phyloP scores from a whole-genome alignment of 2,329 filamentous ascomycete species.

The Botrytis fragariae region DNA sequence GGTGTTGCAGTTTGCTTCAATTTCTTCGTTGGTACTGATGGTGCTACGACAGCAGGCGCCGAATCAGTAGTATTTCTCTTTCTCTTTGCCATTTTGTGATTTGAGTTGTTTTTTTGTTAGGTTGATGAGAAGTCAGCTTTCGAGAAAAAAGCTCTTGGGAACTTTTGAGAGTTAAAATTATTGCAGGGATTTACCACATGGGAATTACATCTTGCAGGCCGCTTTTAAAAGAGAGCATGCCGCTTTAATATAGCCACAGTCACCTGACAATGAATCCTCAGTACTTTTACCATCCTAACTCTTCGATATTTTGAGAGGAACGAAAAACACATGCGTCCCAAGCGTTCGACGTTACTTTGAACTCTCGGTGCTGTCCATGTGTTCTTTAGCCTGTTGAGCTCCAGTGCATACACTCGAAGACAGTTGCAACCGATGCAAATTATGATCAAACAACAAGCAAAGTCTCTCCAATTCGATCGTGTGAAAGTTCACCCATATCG shows the following conservation, averaged over 20 bases:
- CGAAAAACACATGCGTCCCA: neutral
- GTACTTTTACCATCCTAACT: neutral
- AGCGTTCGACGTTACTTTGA: neutral
- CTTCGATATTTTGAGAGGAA: neutral
- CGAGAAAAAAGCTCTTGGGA: slow-evolving; percentile 8
- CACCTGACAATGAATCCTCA: neutral
- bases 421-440: neutral
- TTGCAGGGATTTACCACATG: slow-evolving; percentile 14
- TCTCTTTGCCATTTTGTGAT: slow-evolving; percentile 36
- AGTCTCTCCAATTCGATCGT: neutral
- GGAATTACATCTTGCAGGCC: neutral
- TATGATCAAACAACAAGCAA: neutral
- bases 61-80: slow-evolving; percentile 34
- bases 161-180: slow-evolving; percentile 9
- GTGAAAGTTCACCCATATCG: neutral
- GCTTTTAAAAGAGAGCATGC: neutral
- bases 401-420: neutral
- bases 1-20: slow-evolving; percentile 28
- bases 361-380: neutral
- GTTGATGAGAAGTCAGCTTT: neutral
- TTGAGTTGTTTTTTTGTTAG: neutral
- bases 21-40: slow-evolving; percentile 30
- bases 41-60: slow-evolving; percentile 5
- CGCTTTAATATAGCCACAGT: neutral
- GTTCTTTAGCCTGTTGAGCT: neutral